A percentile compares a stretch with the other conserved stretches of the same genome.
Conservation (phyloP, 352 stramenopile genomes). For the Phytophthora citricola region DNA sequence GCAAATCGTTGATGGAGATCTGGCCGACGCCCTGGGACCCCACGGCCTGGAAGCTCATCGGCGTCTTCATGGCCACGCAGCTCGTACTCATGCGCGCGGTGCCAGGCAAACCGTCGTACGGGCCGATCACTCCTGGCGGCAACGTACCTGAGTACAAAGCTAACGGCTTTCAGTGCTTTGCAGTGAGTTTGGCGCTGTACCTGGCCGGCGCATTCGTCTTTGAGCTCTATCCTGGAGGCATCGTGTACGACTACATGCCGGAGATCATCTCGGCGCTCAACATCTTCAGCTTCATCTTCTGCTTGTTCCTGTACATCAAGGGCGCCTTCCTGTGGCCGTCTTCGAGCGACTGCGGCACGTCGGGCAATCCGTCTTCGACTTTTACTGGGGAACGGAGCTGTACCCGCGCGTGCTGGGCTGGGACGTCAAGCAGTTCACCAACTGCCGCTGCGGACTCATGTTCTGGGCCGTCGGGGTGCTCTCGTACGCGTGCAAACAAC, state of each 20-base stretch:
- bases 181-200: slow-evolving; percentile 87
- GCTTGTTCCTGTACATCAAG: slow-evolving; percentile 93
- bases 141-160: slow-evolving; percentile 93
- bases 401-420: slow-evolving; percentile 93
- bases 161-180: slow-evolving; percentile 94
- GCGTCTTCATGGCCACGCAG: slow-evolving; percentile 88
- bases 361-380: slow-evolving; percentile 95
- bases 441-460: slow-evolving; percentile 97
- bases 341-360: slow-evolving; percentile 92
- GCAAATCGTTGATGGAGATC: slow-evolving; percentile 70
- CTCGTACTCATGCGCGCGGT: slow-evolving; percentile 91
- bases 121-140: slow-evolving; percentile 85
- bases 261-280: slow-evolving; percentile 93
- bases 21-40: slow-evolving; percentile 87
- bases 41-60: slow-evolving; percentile 91
- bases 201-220: slow-evolving; percentile 56
- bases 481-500: slow-evolving; percentile 92
- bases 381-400: slow-evolving; percentile 97
- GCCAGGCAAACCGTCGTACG: slow-evolving; percentile 88
- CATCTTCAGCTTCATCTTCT: slow-evolving; percentile 95
- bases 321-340: slow-evolving; percentile 85
- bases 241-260: slow-evolving; percentile 91
- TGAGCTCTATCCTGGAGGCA: slow-evolving; percentile 64
- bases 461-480: slow-evolving; percentile 94
- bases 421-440: slow-evolving; percentile 98